Conservation (phyloP, 441 rosid species). For the Geranium incanum region DNA sequence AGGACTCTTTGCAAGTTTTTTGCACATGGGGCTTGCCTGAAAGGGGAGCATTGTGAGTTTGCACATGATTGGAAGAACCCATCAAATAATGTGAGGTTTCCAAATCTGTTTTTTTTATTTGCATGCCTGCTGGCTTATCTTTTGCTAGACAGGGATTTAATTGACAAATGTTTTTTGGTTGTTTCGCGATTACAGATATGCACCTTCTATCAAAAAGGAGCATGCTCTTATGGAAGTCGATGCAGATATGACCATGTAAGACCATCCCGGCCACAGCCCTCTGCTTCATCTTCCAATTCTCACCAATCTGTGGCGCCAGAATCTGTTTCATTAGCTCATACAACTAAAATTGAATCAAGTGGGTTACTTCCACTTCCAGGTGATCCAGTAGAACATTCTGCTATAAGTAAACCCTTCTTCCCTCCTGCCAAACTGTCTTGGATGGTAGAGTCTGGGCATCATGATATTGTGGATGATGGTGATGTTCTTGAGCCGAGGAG, state of each 20-base stretch:
- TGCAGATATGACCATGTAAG: slow-evolving; percentile 85
- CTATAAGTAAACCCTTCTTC: slow-evolving; percentile 29
- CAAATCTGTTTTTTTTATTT: neutral
- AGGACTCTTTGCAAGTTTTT: slow-evolving; percentile 88
- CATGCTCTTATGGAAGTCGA: slow-evolving; percentile 72
- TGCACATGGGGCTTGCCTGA: slow-evolving; percentile 89
- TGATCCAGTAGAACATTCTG: slow-evolving; percentile 34
- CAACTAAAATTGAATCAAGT: slow-evolving; percentile 27
- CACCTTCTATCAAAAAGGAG: slow-evolving; percentile 81
- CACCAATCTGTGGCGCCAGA: slow-evolving; percentile 27
- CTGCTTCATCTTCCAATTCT: slow-evolving; percentile 44
- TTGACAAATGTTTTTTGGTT: neutral
- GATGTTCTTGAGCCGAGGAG: slow-evolving; percentile 32
- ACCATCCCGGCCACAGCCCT: slow-evolving; percentile 40
- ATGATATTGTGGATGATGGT: slow-evolving; percentile 29
- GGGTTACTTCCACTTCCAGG: slow-evolving; percentile 21
- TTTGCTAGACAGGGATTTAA: neutral
- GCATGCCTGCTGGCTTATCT: neutral
- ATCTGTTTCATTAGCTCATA: slow-evolving; percentile 23
- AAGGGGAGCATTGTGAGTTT: slow-evolving; percentile 90
- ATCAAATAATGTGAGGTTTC: slow-evolving; percentile 53
- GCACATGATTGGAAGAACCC: slow-evolving; percentile 91
- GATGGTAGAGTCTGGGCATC: slow-evolving; percentile 34
- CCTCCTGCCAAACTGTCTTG: slow-evolving; percentile 35
- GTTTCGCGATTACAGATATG: slow-evolving; percentile 24